Percentiles rank a stretch among this genome's conserved stretches.
Evolutionary conservation across 1,284 basidiomycete species (phyloP).

Genomic region (Lentinula novae-zelandiae): DNA sequence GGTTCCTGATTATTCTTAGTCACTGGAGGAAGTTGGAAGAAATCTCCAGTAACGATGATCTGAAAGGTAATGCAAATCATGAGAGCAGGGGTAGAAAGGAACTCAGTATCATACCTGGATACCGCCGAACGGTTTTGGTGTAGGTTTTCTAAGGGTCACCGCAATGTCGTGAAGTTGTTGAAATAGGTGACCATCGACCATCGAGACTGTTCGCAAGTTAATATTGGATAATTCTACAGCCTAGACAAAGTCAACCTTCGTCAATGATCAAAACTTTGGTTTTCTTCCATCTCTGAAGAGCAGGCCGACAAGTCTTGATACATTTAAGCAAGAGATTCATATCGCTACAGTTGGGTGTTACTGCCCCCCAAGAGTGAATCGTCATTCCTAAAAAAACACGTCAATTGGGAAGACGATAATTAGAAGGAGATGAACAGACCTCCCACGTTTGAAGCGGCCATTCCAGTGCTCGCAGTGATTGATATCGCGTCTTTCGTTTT

Average conservation of each 20-base stretch:
- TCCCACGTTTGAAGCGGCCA: constrained; percentile 70
- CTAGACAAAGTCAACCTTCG: constrained; percentile 49
- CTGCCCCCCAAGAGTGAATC: constrained; percentile 78
- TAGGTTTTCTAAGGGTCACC: constrained; percentile 12
- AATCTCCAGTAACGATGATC: constrained; percentile 84
- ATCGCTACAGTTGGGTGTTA: constrained; percentile 60
- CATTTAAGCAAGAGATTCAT: constrained; percentile 55
- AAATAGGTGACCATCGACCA: constrained; percentile 25
- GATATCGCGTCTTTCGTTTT: constrained; percentile 15
- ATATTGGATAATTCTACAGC: not conserved
- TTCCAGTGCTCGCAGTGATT: constrained; percentile 17
- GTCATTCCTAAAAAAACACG: constrained; percentile 43
- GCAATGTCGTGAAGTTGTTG: constrained; percentile 14
- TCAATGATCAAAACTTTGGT: constrained; percentile 79
- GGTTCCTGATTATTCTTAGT: constrained; percentile 24
- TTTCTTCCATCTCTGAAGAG: constrained; percentile 55
- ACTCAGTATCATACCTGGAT: constrained; percentile 11
- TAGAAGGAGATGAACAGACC: constrained; percentile 33
- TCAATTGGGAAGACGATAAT: not conserved
- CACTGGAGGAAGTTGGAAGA: constrained; percentile 87
- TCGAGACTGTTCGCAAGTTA: constrained; percentile 5
- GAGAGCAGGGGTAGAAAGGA: constrained; percentile 20
- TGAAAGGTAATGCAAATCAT: constrained; percentile 29
- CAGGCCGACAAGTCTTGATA: constrained; percentile 52
- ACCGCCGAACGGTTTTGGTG: constrained; percentile 16